These are phyloP conservation scores for Solanum pinnatisectum DNA, from an alignment of 257 asterid genomes.

Conservation along the genomic window DNA sequence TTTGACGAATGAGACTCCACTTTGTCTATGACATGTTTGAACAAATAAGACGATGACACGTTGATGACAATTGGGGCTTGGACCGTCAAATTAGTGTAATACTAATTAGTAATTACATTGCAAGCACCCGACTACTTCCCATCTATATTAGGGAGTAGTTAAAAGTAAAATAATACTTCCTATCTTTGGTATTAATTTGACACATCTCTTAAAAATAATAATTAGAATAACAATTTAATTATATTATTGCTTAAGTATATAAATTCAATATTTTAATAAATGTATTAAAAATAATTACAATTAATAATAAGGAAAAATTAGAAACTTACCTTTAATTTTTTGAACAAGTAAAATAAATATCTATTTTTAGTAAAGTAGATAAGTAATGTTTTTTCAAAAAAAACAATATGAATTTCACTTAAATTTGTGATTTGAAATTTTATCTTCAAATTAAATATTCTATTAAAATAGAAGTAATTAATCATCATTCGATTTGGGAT, in stretches of 20 bases:
- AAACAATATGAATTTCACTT: background rate
- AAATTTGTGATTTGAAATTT: background rate
- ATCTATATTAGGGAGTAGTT: background rate
- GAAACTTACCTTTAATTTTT: background rate
- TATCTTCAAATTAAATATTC: background rate
- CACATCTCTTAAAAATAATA: too few relatives aligned
- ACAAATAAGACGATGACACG: background rate
- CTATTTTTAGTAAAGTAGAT: background rate
- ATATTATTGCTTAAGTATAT: too few relatives aligned
- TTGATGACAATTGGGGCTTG: background rate
- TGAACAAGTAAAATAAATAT: background rate
- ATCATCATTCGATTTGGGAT: background rate
- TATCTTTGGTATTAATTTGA: too few relatives aligned
- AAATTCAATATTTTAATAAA: too few relatives aligned
- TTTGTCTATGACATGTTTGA: background rate
- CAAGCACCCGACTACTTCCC: background rate
- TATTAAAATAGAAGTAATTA: background rate
- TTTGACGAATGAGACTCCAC: background rate
- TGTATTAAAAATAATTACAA: too few relatives aligned
- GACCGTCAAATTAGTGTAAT: background rate
- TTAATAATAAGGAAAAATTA: too few relatives aligned
- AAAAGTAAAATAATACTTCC: too few relatives aligned
- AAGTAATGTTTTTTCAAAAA: background rate
- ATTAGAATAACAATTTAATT: too few relatives aligned
- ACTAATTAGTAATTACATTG: background rate